These are phyloP conservation scores for Zalaria obscura DNA, from an alignment of 2,329 filamentous ascomycete genomes.

Conservation along the genomic window DNA sequence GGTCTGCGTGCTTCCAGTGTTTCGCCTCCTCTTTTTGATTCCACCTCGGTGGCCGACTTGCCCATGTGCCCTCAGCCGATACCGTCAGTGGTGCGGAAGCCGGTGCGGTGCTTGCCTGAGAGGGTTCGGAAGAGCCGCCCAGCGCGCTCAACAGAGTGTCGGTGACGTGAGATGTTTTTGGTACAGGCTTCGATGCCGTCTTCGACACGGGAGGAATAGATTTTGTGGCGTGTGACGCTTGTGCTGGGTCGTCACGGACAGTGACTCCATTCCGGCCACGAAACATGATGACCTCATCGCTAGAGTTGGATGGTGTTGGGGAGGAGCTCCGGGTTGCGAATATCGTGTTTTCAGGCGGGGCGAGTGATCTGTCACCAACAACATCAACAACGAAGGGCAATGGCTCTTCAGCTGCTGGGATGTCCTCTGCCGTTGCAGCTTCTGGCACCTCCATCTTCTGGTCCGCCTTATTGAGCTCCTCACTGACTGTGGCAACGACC, in stretches of 20 bases:
- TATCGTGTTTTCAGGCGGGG: not conserved
- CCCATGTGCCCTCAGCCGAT: not conserved
- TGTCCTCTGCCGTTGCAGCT: not conserved
- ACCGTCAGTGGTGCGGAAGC: not conserved
- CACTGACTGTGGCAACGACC: not conserved
- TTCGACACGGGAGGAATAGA: not conserved
- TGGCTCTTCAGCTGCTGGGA: constrained; percentile 3
- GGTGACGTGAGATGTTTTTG: not conserved
- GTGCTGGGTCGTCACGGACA: constrained; percentile 13
- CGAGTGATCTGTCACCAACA: constrained; percentile 11
- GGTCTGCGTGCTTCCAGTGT: not conserved
- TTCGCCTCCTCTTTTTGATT: not conserved
- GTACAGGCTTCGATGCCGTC: not conserved
- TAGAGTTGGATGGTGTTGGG: constrained; percentile 40
- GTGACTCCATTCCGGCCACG: constrained; percentile 32
- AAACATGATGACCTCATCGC: constrained; percentile 62
- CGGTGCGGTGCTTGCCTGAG: not conserved
- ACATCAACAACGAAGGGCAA: constrained; percentile 18
- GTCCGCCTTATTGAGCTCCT: not conserved
- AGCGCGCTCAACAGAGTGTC: not conserved
- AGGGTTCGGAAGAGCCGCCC: not conserved
- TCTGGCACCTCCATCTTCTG: not conserved
- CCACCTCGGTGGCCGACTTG: too few relatives aligned
- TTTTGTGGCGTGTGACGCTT: not conserved
- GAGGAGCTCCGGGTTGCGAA: constrained; percentile 22